A percentile compares a stretch with the other conserved stretches of the same genome.
These are phyloP conservation scores for Nidula niveotomentosa DNA, from an alignment of 1,284 basidiomycete species.

Conservation along the genomic window DNA sequence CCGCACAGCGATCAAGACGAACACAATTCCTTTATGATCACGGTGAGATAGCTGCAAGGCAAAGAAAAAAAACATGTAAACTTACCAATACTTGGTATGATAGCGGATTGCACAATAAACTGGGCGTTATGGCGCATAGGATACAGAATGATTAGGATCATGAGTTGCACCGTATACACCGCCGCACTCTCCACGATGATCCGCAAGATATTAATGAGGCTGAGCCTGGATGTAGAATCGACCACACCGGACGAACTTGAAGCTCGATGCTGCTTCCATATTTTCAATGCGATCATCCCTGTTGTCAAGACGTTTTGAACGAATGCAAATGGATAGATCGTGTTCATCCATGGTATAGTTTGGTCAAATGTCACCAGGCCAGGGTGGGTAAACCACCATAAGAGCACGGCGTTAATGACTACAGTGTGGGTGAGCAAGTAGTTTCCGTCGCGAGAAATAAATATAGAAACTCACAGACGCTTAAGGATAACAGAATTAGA, in stretches of 20 bases:
- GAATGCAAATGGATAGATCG: conserved; percentile 12
- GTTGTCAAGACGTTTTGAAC: conserved; percentile 22
- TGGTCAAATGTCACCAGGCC: background rate
- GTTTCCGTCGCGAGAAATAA: background rate
- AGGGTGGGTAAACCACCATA: conserved; percentile 2
- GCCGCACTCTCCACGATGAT: conserved; percentile 24
- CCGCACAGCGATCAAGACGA: conserved; percentile 26
- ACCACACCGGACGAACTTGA: conserved; percentile 14
- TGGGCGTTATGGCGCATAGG: conserved; percentile 17
- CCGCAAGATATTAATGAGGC: conserved; percentile 14
- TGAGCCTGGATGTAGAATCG: conserved; percentile 13
- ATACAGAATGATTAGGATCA: conserved; percentile 18
- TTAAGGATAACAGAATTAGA: conserved; percentile 1
- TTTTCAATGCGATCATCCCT: conserved; percentile 17
- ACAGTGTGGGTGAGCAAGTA: background rate
- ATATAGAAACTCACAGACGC: background rate
- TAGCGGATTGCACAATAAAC: conserved; percentile 19
- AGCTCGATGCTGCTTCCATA: conserved; percentile 18
- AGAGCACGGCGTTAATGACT: conserved; percentile 1
- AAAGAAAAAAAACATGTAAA: background rate
- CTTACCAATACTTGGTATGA: conserved; percentile 26
- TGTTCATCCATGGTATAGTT: conserved; percentile 1
- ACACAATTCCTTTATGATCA: background rate
- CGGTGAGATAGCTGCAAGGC: background rate
- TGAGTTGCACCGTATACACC: conserved; percentile 19